These are phyloP conservation scores for Pouteria campechiana DNA, from an alignment of 179 eudicot species.

Conservation along the genomic window DNA sequence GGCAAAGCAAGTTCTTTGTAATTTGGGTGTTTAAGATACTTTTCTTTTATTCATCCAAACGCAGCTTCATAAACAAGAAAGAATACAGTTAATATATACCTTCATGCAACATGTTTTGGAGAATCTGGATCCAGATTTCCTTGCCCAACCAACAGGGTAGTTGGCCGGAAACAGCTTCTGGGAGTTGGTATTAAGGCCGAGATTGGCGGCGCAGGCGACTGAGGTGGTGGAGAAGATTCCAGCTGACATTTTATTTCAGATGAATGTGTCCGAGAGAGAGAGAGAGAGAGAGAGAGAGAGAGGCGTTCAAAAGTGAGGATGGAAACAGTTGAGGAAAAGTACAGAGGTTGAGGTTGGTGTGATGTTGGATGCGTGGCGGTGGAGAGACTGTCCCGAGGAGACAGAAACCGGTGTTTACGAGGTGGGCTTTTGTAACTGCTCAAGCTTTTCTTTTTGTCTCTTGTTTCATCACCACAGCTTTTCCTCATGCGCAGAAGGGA, in stretches of 20 bases:
- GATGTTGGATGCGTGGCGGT: constrained; percentile 1
- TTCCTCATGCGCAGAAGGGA: too few relatives aligned
- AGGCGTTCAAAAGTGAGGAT: not conserved
- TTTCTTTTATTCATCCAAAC: too few relatives aligned
- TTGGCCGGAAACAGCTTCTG: constrained; percentile 12
- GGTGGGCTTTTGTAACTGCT: constrained; percentile 3
- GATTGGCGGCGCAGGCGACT: constrained; percentile 11
- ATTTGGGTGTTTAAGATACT: too few relatives aligned
- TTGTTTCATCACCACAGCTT: constrained; percentile 13
- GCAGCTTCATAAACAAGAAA: not conserved
- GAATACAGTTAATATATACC: constrained; percentile 4
- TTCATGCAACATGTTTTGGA: constrained; percentile 28
- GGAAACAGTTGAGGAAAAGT: constrained; percentile 4
- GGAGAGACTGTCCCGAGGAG: constrained; percentile 5
- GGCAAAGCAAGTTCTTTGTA: too few relatives aligned
- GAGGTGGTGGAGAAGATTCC: constrained; percentile 8
- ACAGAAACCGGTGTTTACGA: constrained; percentile 3
- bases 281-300: not conserved
- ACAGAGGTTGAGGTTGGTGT: constrained; percentile 1
- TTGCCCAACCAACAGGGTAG: constrained; percentile 16
- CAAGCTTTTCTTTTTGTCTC: constrained; percentile 5
- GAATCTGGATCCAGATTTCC: constrained; percentile 25
- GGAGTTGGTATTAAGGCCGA: constrained; percentile 11
- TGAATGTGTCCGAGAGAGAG: not conserved
- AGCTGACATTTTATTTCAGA: constrained; percentile 13